Evolutionary conservation across 495 filamentous ascomycete species (phyloP).

Genomic region (Penicillium odoratum): DNA sequence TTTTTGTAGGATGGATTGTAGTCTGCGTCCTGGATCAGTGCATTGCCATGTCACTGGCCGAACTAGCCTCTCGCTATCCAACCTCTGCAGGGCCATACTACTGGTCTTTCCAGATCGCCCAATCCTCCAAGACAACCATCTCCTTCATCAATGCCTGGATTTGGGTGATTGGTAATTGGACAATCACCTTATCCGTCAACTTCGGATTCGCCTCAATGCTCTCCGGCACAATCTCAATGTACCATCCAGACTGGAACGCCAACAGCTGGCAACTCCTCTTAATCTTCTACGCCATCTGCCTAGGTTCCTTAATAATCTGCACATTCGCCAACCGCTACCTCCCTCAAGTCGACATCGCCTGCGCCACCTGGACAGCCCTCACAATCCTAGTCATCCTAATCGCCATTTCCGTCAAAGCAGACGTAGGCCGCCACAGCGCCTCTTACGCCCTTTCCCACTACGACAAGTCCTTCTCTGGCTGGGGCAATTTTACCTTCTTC

Average conservation of each 20-base stretch:
- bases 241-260: constrained; percentile 55
- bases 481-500: constrained; percentile 50
- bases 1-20: constrained; percentile 46
- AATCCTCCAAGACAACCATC: constrained; percentile 37
- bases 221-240: constrained; percentile 55
- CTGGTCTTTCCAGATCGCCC: constrained; percentile 46
- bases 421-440: constrained; percentile 42
- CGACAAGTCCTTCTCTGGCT: constrained; percentile 49
- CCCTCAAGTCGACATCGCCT: constrained; percentile 53
- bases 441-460: constrained; percentile 46
- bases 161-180: constrained; percentile 68
- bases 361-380: constrained; percentile 41
- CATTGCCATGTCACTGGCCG: constrained; percentile 44
- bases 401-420: constrained; percentile 42
- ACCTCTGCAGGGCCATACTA: constrained; percentile 54
- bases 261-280: constrained; percentile 59
- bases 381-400: constrained; percentile 44
- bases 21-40: constrained; percentile 40
- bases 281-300: constrained; percentile 57
- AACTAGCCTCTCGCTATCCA: constrained; percentile 50
- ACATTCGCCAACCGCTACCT: constrained; percentile 56
- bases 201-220: constrained; percentile 65
- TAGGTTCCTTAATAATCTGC: constrained; percentile 56
- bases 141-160: constrained; percentile 70
- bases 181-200: constrained; percentile 67